Evolutionary conservation across 1,284 basidiomycete genomes (phyloP), one percentile per base, ranked within the genome.

Genomic region (Ganoderma lingzhi): DNA sequence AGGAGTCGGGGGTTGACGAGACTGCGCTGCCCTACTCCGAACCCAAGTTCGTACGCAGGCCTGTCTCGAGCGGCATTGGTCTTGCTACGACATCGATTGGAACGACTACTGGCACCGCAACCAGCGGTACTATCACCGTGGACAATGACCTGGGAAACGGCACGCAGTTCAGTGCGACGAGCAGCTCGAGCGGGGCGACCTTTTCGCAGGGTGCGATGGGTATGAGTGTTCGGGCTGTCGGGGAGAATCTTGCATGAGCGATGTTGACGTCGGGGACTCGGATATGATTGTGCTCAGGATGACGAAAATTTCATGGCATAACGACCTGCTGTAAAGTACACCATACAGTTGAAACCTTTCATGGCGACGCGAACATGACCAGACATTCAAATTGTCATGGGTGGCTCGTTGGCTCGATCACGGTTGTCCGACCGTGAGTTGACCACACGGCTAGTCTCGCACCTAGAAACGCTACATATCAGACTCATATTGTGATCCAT

Each of bases 21-120:
- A 41, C 51, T 3, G 59, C 30, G 1, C 48, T 28, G 45, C 60
- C 60, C 2, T 42, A 55, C 9, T 66, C 60, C 8, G 65, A 66
- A 14, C 60, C 65, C 8, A 48, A 55, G 28, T 62, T 66, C 41
- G 59, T 32, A 15, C 58, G 15, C 39, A 10, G 23, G 2, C 32
- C 42, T 1, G 14, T 12, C 6, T 4, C n/a, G 2, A n/a, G 23
- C 8, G 19, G 28, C 17, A 45, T 15, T 32, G 32, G 42, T 12
- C n/a, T n/a, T 2, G 17, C 8, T 10, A 37, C 28, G 19, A 62
- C 32, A 32, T 45, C 62, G 6, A n/a, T 23, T n/a, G 37, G 56
- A 37, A 59, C n/a, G 56, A 9, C 8, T 19, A 10, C 23, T 39
- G 51, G 23, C 23, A 55, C 51, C 14, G 3, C 51, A 2, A 64